phyloP scores from a whole-genome alignment of 495 filamentous ascomycete genomes.

The Neurospora sp. region DNA sequence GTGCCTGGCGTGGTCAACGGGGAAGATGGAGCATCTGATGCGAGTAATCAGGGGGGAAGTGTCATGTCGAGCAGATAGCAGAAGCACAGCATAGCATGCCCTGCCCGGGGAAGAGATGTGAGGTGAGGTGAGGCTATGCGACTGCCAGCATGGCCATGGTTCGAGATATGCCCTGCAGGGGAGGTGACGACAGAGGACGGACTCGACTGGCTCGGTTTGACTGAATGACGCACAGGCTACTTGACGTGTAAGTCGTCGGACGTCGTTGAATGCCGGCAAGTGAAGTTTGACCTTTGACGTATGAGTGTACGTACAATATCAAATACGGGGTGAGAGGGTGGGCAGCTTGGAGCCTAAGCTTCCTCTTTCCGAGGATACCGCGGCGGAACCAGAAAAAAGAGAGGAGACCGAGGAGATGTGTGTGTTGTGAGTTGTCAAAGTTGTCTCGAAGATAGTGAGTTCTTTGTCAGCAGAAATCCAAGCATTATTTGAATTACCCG shows the following conservation, averaged over 20 bases:
- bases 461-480: not conserved
- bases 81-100: not conserved
- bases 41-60: not conserved
- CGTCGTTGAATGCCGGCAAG: not conserved
- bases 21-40: not conserved
- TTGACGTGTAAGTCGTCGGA: not conserved
- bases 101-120: not conserved
- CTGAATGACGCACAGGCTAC: not conserved
- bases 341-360: not conserved
- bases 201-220: not conserved
- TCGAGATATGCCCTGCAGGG: slow-evolving; percentile 35
- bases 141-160: slow-evolving; percentile 46
- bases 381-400: not conserved
- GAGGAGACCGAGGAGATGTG: not conserved
- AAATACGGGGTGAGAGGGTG: not conserved
- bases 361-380: not conserved
- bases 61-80: not conserved
- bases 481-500: not conserved
- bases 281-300: not conserved
- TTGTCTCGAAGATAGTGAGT: not conserved
- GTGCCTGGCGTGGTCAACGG: not conserved
- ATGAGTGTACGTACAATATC: not conserved
- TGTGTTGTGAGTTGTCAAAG: not conserved
- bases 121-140: not conserved
- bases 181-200: not conserved